Conservation (phyloP, 2,329 filamentous ascomycete genomes). For the Sarocladium brachiariae region DNA sequence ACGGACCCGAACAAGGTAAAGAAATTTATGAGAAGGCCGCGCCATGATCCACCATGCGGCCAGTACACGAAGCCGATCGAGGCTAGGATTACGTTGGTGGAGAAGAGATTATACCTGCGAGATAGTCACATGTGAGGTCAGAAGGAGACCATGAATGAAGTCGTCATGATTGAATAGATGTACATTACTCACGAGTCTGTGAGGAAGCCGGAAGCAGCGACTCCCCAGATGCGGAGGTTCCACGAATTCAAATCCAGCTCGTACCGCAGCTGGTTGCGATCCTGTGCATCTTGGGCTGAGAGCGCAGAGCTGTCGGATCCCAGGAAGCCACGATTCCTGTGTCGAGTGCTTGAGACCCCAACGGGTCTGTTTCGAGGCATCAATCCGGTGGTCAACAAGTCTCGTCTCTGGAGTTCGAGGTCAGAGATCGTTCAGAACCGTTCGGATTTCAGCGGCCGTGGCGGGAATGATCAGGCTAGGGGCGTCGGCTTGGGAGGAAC, state of each 20-base stretch:
- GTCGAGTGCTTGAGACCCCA: conserved; percentile 21
- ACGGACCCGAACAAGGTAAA: conserved; percentile 43
- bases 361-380: conserved; percentile 21
- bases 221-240: conserved; percentile 48
- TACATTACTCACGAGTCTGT: conserved; percentile 40
- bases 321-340: conserved; percentile 42
- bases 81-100: conserved; percentile 47
- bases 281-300: conserved; percentile 40
- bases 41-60: conserved; percentile 36
- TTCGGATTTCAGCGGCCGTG: too few relatives aligned
- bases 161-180: not conserved
- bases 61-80: conserved; percentile 48
- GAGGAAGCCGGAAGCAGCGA: conserved; percentile 47
- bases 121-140: not conserved
- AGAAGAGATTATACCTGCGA: conserved; percentile 45
- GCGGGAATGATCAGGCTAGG: too few relatives aligned
- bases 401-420: too few relatives aligned
- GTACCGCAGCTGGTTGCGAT: conserved; percentile 44
- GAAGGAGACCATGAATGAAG: too few relatives aligned
- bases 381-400: too few relatives aligned
- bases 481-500: too few relatives aligned
- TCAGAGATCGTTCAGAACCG: too few relatives aligned
- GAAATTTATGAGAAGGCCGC: conserved; percentile 43
- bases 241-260: conserved; percentile 48
- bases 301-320: conserved; percentile 45